A percentile compares a stretch with the other conserved stretches of the same genome.
phyloP scores from a whole-genome alignment of 2,329 filamentous ascomycete species.

The Cladophialophora yegresii region DNA sequence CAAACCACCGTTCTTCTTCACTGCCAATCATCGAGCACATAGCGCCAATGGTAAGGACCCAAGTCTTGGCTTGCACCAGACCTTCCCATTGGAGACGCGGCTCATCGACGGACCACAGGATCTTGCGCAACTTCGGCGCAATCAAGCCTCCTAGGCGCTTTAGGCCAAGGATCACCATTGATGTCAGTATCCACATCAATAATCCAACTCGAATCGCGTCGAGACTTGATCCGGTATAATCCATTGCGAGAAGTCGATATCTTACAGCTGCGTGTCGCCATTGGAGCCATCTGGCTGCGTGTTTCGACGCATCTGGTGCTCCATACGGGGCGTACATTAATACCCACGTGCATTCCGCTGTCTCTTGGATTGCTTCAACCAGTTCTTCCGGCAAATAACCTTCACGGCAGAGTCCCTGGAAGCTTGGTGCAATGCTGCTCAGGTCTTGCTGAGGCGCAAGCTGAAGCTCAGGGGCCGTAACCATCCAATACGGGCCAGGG shows the following conservation, averaged over 20 bases:
- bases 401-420: slow-evolving; percentile 11
- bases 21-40: slow-evolving; percentile 27
- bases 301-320: slow-evolving; percentile 23
- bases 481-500: slow-evolving; percentile 29
- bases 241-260: slow-evolving; percentile 25
- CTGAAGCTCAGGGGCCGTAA: slow-evolving; percentile 26
- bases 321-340: slow-evolving; percentile 22
- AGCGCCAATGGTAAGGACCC: slow-evolving; percentile 31
- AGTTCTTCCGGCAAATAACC: slow-evolving; percentile 28
- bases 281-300: slow-evolving; percentile 33
- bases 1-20: slow-evolving; percentile 30
- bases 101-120: slow-evolving; percentile 17
- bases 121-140: slow-evolving; percentile 28
- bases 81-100: slow-evolving; percentile 21
- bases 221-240: slow-evolving; percentile 19
- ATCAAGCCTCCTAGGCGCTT: slow-evolving; percentile 27
- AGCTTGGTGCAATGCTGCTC: slow-evolving; percentile 20
- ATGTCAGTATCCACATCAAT: slow-evolving; percentile 32
- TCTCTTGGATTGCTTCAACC: slow-evolving; percentile 23
- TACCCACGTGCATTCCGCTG: slow-evolving; percentile 31
- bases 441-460: slow-evolving; percentile 28
- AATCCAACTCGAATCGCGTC: slow-evolving; percentile 28
- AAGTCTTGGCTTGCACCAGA: slow-evolving; percentile 26
- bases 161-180: slow-evolving; percentile 31
- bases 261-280: slow-evolving; percentile 31